Percentiles rank a stretch among this genome's conserved stretches.
These are phyloP conservation scores for Fusarium sp. DNA, from an alignment of 2,329 filamentous ascomycete species.

Conservation along the genomic window DNA sequence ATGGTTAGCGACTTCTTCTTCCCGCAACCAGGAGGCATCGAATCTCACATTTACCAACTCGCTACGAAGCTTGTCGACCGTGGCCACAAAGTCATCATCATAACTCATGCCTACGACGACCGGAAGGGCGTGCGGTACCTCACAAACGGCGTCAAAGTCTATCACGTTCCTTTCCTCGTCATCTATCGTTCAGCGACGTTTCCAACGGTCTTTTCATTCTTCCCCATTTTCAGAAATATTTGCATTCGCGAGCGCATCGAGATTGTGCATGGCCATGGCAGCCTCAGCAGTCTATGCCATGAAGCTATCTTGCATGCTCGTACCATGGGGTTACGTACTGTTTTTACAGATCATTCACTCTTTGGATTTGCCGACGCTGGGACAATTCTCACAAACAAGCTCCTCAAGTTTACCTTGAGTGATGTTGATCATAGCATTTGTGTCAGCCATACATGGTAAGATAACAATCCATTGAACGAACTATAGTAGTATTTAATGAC, in stretches of 20 bases:
- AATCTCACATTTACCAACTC: constrained; percentile 98
- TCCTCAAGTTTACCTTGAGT: constrained; percentile 94
- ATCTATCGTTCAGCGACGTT: constrained; percentile 95
- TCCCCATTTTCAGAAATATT: constrained; percentile 97
- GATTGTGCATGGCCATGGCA: constrained; percentile 97
- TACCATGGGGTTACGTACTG: constrained; percentile 95
- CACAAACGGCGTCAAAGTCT: constrained; percentile 97
- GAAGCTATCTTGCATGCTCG: constrained; percentile 94
- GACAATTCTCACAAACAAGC: constrained; percentile 96
- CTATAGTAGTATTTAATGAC: constrained; percentile 25
- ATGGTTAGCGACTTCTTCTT: constrained; percentile 99
- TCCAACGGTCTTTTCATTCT: constrained; percentile 98
- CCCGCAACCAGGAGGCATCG: constrained; percentile 93
- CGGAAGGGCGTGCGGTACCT: constrained; percentile 93
- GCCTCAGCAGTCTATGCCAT: constrained; percentile 90
- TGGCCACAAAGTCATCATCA: constrained; percentile 97
- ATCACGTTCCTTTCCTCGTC: constrained; percentile 94
- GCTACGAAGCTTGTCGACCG: constrained; percentile 96
- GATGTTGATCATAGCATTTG: constrained; percentile 99
- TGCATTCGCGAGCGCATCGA: constrained; percentile 93
- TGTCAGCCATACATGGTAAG: constrained; percentile 95
- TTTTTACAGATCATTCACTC: constrained; percentile 96
- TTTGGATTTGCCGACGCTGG: constrained; percentile 97
- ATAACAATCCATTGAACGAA: not conserved
- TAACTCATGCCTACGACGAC: constrained; percentile 93